Percentiles rank a stretch among this genome's conserved stretches.
Conservation (phyloP, 306 rosid species). For the Ammopiptanthus mongolicus region DNA sequence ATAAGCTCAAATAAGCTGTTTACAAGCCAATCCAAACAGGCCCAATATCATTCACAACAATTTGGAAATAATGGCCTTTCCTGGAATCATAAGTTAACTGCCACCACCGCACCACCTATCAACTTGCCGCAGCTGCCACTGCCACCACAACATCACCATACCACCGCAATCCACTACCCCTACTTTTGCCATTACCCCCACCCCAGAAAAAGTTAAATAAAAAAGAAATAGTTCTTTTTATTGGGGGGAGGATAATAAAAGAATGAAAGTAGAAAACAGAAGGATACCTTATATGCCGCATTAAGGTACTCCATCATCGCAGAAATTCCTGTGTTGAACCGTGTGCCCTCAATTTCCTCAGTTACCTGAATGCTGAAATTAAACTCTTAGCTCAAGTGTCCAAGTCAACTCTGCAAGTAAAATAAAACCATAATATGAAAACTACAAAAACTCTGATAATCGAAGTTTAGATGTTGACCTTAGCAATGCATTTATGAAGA, state of each 20-base stretch:
- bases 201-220: not conserved
- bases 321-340: slow-evolving; percentile 97
- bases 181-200: not conserved
- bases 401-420: slow-evolving; percentile 13
- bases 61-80: no score
- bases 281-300: slow-evolving; percentile 73
- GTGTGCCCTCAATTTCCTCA: slow-evolving; percentile 87
- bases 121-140: no score
- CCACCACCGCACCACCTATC: no score
- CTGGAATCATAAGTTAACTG: no score
- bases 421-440: slow-evolving; percentile 8
- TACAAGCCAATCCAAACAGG: no score
- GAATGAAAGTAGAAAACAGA: not conserved
- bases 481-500: slow-evolving; percentile 90
- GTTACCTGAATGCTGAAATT: slow-evolving; percentile 61
- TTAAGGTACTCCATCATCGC: slow-evolving; percentile 98
- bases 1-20: no score
- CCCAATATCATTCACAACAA: no score
- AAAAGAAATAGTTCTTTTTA: not conserved
- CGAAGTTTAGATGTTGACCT: slow-evolving; percentile 52
- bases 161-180: no score
- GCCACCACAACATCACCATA: no score
- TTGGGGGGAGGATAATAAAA: not conserved
- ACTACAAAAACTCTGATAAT: not conserved
- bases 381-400: slow-evolving; percentile 32